Evolutionary conservation across 352 stramenopile species (phyloP), one percentile per base, ranked within the genome.

Genomic region (Phytophthora pseudosyringae): DNA sequence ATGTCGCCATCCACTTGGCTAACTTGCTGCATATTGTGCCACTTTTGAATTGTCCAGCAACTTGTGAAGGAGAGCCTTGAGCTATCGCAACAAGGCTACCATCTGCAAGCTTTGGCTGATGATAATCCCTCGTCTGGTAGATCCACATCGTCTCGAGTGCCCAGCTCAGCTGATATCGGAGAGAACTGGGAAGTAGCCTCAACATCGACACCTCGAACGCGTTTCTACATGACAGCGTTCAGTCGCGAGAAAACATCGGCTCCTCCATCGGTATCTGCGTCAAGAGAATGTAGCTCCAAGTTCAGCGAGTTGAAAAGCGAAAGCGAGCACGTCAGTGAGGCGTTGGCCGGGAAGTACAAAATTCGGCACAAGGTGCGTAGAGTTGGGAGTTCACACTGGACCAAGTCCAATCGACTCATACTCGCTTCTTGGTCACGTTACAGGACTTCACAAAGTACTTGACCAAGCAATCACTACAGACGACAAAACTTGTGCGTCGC

Each of bases 51-150:
- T 39, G 1, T 36, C 7, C 49, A 86, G 75, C 47, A 79, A 56
- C 60, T 80, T 36, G 33, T 53, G 9, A 73, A 77, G 32, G 70
- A 86, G 18, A 79, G 75, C 16, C 59, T 85, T 11, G 58, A 68
- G 31, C 41, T 83, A 11, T 84, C 79, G 4, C 81, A 90, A 54
- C 67, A 88, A 59, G 81, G 69, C 7, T 86, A 88, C 26, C 75
- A 76, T 28, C 32, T 88, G 8, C 72, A 86, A 67, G 64, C 71
- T 12, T 48, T 88, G 13, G 71, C 61, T 31, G 78, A 87, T 53
- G 41, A 11, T 15, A 43, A 50, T 18, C 18, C 45, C 11, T 53
- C 44, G 12, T 48, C 56, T 21, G 64, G 55, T n/a, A 46, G 45
- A 25, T 67, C 52, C 16, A 58, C 43, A 13, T 69, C 57, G 15